Evolutionary conservation across 768 basidiomycete species (phyloP).

Genomic region (Rhodotorula babjevae): DNA sequence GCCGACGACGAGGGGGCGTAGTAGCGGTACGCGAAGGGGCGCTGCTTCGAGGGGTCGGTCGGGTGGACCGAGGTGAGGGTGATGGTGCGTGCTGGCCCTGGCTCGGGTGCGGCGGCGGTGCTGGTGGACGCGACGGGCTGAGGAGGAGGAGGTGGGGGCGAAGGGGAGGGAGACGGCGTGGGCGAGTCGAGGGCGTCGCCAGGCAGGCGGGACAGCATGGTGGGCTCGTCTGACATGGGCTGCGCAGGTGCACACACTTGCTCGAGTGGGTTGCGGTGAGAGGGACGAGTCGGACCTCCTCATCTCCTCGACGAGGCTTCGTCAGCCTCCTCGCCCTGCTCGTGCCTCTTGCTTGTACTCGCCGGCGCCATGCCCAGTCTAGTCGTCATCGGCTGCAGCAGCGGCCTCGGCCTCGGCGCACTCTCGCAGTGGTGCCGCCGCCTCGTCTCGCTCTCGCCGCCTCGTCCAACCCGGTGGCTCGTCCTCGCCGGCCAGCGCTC

Average conservation of each 20-base stretch:
- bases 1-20: slow-evolving; percentile 13
- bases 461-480: not conserved
- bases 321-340: not conserved
- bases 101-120: not conserved
- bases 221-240: not conserved
- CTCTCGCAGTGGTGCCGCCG: not conserved
- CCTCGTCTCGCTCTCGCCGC: not conserved
- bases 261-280: not conserved
- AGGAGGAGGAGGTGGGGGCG: not conserved
- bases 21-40: slow-evolving; percentile 23
- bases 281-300: not conserved
- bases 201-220: not conserved
- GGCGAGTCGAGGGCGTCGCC: slow-evolving; percentile 7
- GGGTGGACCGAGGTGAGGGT: slow-evolving; percentile 9
- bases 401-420: slow-evolving; percentile 10
- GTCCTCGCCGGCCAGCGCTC: slow-evolving; percentile 11
- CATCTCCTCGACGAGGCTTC: not conserved
- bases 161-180: slow-evolving; percentile 6
- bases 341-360: rapidly evolving
- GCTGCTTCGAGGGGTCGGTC: slow-evolving; percentile 6
- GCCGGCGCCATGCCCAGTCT: not conserved
- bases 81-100: not conserved
- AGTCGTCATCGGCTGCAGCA: slow-evolving; percentile 11
- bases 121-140: not conserved
- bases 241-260: not conserved